Evolutionary conservation across 2,329 filamentous ascomycete genomes (phyloP).

Genomic region (Aureobasidium subglaciale): DNA sequence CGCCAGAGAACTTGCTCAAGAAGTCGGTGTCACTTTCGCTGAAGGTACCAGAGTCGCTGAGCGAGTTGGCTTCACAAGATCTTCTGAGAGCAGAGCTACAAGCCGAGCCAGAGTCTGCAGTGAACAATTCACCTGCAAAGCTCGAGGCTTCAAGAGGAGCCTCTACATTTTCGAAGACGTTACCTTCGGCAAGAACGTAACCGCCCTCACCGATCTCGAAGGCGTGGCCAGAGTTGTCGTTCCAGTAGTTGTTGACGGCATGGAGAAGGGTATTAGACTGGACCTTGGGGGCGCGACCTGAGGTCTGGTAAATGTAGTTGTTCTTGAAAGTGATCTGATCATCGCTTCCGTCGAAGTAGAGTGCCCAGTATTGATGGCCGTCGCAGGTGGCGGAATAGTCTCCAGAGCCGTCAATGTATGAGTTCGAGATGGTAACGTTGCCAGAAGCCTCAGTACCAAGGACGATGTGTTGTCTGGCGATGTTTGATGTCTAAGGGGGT

Average conservation of each 20-base stretch:
- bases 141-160: conserved; percentile 31
- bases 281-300: conserved; percentile 49
- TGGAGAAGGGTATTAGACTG: conserved; percentile 49
- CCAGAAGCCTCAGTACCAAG: conserved; percentile 47
- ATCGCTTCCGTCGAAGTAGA: conserved; percentile 49
- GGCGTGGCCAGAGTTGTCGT: conserved; percentile 46
- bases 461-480: conserved; percentile 55
- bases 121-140: conserved; percentile 35
- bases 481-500: conserved; percentile 42
- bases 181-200: conserved; percentile 50
- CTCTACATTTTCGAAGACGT: conserved; percentile 44
- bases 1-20: conserved; percentile 45
- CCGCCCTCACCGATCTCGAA: conserved; percentile 40
- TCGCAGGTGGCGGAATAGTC: conserved; percentile 52
- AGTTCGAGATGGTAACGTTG: conserved; percentile 54
- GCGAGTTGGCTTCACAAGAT: conserved; percentile 43
- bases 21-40: conserved; percentile 36
- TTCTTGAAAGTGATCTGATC: conserved; percentile 52
- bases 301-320: conserved; percentile 55
- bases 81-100: conserved; percentile 44
- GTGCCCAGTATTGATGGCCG: conserved; percentile 53
- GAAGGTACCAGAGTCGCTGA: conserved; percentile 19
- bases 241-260: conserved; percentile 54
- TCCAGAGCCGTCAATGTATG: conserved; percentile 49
- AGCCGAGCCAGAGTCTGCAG: conserved; percentile 29